phyloP scores from a whole-genome alignment of 177 flowering plant species.

The Vitis hybrid region DNA sequence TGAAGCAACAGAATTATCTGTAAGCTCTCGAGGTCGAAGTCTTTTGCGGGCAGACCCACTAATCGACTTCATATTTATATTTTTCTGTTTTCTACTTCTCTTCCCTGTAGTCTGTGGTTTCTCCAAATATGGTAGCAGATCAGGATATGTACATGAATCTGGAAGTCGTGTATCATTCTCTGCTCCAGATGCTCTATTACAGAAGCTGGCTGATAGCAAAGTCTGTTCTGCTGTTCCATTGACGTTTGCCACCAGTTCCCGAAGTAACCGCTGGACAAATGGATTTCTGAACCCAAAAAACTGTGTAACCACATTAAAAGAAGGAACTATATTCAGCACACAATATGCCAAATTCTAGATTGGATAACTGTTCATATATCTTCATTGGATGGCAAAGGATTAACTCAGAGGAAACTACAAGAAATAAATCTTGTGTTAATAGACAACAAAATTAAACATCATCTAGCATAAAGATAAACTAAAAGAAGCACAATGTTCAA shows the following conservation, averaged over 20 bases:
- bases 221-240: constrained; percentile 46
- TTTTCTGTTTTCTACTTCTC: constrained; percentile 50
- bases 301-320: constrained; percentile 42
- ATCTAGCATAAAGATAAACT: no score
- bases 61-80: constrained; percentile 16
- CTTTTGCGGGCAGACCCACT: constrained; percentile 25
- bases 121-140: constrained; percentile 28
- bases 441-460: no score
- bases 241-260: constrained; percentile 71
- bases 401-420: no score
- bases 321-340: constrained; percentile 3
- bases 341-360: background rate
- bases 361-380: no score
- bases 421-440: no score
- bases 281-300: constrained; percentile 92
- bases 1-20: constrained; percentile 13
- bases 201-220: constrained; percentile 29
- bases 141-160: constrained; percentile 30
- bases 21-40: constrained; percentile 18
- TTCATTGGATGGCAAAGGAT: no score
- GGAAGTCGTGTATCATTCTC: constrained; percentile 20
- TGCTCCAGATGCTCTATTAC: constrained; percentile 25
- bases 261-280: constrained; percentile 76
- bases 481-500: no score
- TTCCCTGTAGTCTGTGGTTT: constrained; percentile 42